Evolutionary conservation across 2,329 filamentous ascomycete genomes (phyloP).

Genomic region (Graphilbum fragrans): DNA sequence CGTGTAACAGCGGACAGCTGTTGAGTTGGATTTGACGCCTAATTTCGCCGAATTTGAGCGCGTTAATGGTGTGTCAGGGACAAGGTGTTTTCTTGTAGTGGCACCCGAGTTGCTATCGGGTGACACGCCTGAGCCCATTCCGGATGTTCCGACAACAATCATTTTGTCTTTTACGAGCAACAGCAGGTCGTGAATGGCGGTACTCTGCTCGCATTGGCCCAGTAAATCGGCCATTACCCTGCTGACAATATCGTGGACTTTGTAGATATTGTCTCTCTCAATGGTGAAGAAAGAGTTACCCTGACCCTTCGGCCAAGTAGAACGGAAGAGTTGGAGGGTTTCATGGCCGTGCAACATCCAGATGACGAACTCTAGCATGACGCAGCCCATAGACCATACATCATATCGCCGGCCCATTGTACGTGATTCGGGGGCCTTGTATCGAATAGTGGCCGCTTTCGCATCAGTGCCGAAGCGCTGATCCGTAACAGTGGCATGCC

Average conservation of each 20-base stretch:
- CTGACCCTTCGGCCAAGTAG: too few species aligned
- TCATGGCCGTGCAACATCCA: slow-evolving; percentile 15
- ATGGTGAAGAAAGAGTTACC: too few species aligned
- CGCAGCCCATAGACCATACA: slow-evolving; percentile 19
- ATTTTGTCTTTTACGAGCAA: not conserved
- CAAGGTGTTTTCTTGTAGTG: too few species aligned
- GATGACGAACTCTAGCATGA: slow-evolving; percentile 16
- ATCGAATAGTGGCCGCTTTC: not conserved
- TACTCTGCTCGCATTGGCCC: not conserved
- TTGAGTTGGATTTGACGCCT: too few species aligned
- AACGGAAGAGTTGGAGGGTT: not conserved
- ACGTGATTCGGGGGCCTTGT: not conserved
- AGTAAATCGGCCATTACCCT: not conserved
- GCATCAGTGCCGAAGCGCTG: not conserved
- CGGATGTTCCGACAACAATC: not conserved
- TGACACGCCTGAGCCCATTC: too few species aligned
- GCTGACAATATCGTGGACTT: not conserved
- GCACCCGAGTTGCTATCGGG: too few species aligned
- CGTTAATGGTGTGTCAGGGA: too few species aligned
- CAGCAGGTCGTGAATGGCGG: not conserved
- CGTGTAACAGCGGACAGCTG: too few species aligned
- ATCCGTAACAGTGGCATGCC: not conserved
- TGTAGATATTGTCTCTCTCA: not conserved
- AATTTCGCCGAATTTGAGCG: too few species aligned
- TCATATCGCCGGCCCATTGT: slow-evolving; percentile 11